Evolutionary conservation across 225 moss, liverwort and hornwort genomes (phyloP).

Genomic region (Asterella californica): DNA sequence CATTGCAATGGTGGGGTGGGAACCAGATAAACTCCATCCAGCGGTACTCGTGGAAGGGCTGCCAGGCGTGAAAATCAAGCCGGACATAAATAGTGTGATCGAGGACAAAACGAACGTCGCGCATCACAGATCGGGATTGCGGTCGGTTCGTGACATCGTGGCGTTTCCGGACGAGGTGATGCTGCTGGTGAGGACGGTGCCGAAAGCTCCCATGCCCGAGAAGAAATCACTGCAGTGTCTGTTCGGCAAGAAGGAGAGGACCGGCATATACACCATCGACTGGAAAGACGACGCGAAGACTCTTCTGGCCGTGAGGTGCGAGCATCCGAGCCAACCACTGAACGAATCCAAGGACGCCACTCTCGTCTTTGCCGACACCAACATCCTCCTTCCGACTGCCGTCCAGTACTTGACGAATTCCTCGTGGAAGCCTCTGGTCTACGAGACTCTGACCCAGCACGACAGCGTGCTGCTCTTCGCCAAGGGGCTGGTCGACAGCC

Average conservation of each 20-base stretch:
- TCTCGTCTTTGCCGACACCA: conserved; percentile 18
- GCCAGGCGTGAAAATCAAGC: neutral
- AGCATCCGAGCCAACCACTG: conserved; percentile 19
- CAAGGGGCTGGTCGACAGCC: conserved; percentile 38
- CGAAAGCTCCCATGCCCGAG: conserved; percentile 8
- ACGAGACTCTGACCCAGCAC: conserved; percentile 32
- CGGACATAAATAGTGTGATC: neutral
- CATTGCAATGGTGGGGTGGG: neutral
- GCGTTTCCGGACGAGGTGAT: conserved; percentile 46
- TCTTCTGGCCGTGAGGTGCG: conserved; percentile 36
- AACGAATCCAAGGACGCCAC: conserved; percentile 24
- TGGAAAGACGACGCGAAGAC: conserved; percentile 38
- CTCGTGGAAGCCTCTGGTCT: conserved; percentile 47
- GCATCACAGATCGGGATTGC: conserved; percentile 9
- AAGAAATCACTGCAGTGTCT: conserved; percentile 32
- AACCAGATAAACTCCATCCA: conserved; percentile 11
- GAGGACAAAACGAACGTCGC: neutral
- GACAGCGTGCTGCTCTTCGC: conserved; percentile 47
- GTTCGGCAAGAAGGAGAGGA: conserved; percentile 29
- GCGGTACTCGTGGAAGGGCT: conserved; percentile 10
- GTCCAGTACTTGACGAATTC: conserved; percentile 28
- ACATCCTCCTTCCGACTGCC: conserved; percentile 24
- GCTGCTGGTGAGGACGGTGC: conserved; percentile 25
- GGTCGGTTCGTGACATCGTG: conserved; percentile 35
- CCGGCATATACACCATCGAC: conserved; percentile 28